Conservation (phyloP, 2,329 filamentous ascomycete genomes). For the Hypoxylon sp. region DNA sequence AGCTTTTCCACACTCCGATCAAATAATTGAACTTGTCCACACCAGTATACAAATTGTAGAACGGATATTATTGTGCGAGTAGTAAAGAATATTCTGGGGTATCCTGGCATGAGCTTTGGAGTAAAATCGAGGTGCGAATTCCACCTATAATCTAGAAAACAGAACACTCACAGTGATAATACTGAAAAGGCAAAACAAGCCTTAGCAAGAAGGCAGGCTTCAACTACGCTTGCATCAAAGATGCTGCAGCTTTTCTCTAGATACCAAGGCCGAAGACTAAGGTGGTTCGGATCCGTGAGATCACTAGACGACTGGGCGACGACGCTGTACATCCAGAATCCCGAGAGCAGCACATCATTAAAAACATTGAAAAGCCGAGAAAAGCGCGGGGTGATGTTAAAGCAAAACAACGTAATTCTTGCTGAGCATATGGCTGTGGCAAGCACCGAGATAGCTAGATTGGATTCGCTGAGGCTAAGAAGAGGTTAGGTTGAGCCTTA, state of each 20-base stretch:
- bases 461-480: slow-evolving; percentile 40
- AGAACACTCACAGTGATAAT: slow-evolving; percentile 38
- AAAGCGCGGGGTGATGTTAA: slow-evolving; percentile 15
- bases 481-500: slow-evolving; percentile 5
- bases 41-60: slow-evolving; percentile 21
- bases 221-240: slow-evolving; percentile 12
- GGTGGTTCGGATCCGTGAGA: slow-evolving; percentile 36
- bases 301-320: slow-evolving; percentile 38
- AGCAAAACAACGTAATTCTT: slow-evolving; percentile 23
- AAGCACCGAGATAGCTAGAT: slow-evolving; percentile 36
- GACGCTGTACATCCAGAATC: slow-evolving; percentile 41
- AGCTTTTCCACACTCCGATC: slow-evolving; percentile 12
- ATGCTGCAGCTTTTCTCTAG: slow-evolving; percentile 32
- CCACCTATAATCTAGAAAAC: background rate
- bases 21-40: slow-evolving; percentile 16
- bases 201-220: slow-evolving; percentile 35
- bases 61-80: slow-evolving; percentile 12
- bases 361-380: slow-evolving; percentile 18
- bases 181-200: slow-evolving; percentile 36
- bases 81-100: slow-evolving; percentile 17
- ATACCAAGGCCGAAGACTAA: slow-evolving; percentile 39
- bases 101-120: background rate
- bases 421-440: slow-evolving; percentile 21
- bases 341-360: slow-evolving; percentile 34
- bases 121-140: background rate